Conservation (phyloP, 352 stramenopile species). For the Phytophthora pini region DNA sequence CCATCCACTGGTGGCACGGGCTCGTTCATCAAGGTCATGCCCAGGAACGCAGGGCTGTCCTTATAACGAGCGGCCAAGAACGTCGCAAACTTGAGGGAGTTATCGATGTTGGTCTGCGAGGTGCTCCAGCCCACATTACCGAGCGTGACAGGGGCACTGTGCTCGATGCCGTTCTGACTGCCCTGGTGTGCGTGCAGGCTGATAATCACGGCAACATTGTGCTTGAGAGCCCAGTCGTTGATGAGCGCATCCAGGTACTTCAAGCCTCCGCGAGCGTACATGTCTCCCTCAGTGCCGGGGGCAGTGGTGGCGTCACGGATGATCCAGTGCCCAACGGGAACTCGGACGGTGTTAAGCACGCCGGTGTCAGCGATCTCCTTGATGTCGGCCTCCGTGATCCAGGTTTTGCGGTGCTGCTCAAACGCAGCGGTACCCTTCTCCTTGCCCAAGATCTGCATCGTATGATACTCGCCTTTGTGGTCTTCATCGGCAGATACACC, state of each 20-base stretch:
- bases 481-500: background rate
- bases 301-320: conserved; percentile 36
- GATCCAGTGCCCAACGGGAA: conserved; percentile 56
- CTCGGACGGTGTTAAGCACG: conserved; percentile 56
- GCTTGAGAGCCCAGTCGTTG: conserved; percentile 53
- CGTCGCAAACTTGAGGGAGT: conserved; percentile 43
- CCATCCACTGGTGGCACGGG: conserved; percentile 29
- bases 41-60: conserved; percentile 52
- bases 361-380: conserved; percentile 19
- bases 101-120: conserved; percentile 35
- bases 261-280: conserved; percentile 37
- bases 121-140: conserved; percentile 32
- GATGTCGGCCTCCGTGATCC: conserved; percentile 30
- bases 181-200: conserved; percentile 61
- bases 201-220: conserved; percentile 63
- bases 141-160: conserved; percentile 39
- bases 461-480: conserved; percentile 14
- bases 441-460: conserved; percentile 16
- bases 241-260: conserved; percentile 65
- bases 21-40: conserved; percentile 65
- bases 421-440: conserved; percentile 19
- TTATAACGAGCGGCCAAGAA: conserved; percentile 56
- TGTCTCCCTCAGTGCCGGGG: conserved; percentile 13
- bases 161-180: conserved; percentile 66
- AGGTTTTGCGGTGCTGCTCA: conserved; percentile 17